A percentile compares a stretch with the other conserved stretches of the same genome.
Evolutionary conservation across 257 asterid species (phyloP).

Genomic region (Solanum peruvianum): DNA sequence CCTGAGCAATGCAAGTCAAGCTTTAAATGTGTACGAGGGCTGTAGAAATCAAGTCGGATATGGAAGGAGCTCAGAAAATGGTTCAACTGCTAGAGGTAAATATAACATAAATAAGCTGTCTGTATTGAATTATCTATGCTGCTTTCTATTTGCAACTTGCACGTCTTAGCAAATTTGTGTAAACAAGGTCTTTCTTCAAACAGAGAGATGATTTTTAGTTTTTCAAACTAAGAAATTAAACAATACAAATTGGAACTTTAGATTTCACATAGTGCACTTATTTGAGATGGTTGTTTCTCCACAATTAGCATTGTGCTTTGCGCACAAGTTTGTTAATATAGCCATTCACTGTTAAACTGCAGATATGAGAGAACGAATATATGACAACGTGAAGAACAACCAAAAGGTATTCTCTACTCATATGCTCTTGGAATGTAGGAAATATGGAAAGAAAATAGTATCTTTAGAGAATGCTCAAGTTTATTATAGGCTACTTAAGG

Average conservation of each 20-base stretch:
- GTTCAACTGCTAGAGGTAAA: constrained; percentile 9
- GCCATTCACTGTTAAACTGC: constrained; percentile 1
- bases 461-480: no score
- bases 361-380: constrained; percentile 38
- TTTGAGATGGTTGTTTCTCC: neutral
- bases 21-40: constrained; percentile 43
- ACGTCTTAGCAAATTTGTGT: neutral
- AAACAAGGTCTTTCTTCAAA: neutral
- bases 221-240: neutral
- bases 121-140: neutral
- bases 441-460: no score
- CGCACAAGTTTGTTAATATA: neutral
- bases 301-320: neutral
- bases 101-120: neutral
- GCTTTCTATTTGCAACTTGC: neutral
- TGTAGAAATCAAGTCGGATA: constrained; percentile 38
- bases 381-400: constrained; percentile 37
- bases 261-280: neutral
- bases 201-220: neutral
- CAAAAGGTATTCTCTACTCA: constrained; percentile 33
- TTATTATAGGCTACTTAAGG: no score
- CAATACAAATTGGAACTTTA: neutral
- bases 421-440: neutral
- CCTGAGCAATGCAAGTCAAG: constrained; percentile 51
- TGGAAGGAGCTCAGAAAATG: constrained; percentile 37